A percentile compares a stretch with the other conserved stretches of the same genome.
Conservation (phyloP, 345 rosid genomes). For the Cardiospermum halicacabum region DNA sequence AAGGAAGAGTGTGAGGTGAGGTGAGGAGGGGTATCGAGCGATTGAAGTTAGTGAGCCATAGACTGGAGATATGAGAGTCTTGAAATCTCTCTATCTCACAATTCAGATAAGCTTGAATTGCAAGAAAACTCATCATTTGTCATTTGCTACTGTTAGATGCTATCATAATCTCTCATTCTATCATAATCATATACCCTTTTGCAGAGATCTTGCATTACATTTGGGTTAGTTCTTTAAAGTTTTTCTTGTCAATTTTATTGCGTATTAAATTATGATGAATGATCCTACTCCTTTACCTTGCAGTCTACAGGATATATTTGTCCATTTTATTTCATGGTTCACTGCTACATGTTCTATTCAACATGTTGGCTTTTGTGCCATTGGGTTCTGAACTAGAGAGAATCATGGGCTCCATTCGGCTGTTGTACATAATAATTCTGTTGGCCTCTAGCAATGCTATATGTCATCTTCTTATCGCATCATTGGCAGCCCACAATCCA, state of each 20-base stretch:
- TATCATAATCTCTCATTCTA: no score
- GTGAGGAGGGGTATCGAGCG: no score
- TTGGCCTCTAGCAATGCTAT: slow-evolving; percentile 82
- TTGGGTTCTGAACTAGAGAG: slow-evolving; percentile 95
- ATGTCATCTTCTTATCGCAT: slow-evolving; percentile 69
- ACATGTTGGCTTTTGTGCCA: slow-evolving; percentile 97
- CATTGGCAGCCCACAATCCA: slow-evolving; percentile 62
- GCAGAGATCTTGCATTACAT: not conserved
- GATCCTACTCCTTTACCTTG: slow-evolving; percentile 16
- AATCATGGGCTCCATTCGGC: slow-evolving; percentile 90
- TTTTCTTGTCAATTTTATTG: not conserved
- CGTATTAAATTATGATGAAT: slow-evolving; percentile 3
- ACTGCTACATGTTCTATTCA: slow-evolving; percentile 82
- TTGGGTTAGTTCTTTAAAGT: not conserved
- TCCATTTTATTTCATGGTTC: slow-evolving; percentile 85
- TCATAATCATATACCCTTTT: no score
- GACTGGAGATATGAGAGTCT: no score
- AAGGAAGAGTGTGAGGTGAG: no score
- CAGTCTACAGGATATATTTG: slow-evolving; percentile 89
- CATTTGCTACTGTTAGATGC: not conserved
- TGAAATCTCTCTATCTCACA: no score
- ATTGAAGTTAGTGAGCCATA: no score
- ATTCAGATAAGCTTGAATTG: no score
- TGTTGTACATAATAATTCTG: slow-evolving; percentile 62
- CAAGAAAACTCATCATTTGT: no score